Evolutionary conservation across 352 stramenopile species (phyloP).

Genomic region (Elongisporangium anandrum): DNA sequence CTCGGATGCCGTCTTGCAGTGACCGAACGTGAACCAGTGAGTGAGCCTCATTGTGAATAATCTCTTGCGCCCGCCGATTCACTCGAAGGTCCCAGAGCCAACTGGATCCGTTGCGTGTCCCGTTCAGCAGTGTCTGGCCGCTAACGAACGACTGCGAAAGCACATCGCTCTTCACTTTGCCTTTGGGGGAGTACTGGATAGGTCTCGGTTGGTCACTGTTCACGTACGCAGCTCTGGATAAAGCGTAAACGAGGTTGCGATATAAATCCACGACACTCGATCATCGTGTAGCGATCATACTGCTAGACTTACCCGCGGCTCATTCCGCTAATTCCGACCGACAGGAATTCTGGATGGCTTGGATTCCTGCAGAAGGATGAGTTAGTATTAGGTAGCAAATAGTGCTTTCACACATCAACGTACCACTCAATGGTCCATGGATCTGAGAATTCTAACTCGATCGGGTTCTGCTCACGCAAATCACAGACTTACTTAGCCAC

Average conservation of each 20-base stretch:
- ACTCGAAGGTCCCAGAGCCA: slow-evolving; percentile 52
- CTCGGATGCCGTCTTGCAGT: slow-evolving; percentile 28
- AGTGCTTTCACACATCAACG: not conserved
- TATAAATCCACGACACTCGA: not conserved
- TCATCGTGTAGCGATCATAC: too few relatives aligned
- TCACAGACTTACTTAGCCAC: not conserved
- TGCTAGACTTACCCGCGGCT: slow-evolving; percentile 2
- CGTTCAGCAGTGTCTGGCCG: slow-evolving; percentile 41
- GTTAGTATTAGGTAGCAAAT: not conserved
- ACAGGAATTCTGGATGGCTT: slow-evolving; percentile 1
- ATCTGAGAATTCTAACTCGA: slow-evolving; percentile 1
- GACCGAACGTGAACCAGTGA: slow-evolving; percentile 34
- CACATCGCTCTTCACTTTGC: slow-evolving; percentile 28
- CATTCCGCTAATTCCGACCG: slow-evolving; percentile 8
- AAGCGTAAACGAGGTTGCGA: not conserved
- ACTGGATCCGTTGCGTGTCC: slow-evolving; percentile 31
- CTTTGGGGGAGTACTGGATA: slow-evolving; percentile 16
- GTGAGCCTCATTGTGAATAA: not conserved
- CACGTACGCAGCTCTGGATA: slow-evolving; percentile 15
- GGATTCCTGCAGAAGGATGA: slow-evolving; percentile 5
- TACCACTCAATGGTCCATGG: slow-evolving; percentile 11
- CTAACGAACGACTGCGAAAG: slow-evolving; percentile 36
- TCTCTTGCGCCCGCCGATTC: slow-evolving; percentile 10
- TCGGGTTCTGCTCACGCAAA: not conserved
- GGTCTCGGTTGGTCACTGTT: slow-evolving; percentile 8